phyloP scores from a whole-genome alignment of 768 basidiomycete species.

The Mycena metata region DNA sequence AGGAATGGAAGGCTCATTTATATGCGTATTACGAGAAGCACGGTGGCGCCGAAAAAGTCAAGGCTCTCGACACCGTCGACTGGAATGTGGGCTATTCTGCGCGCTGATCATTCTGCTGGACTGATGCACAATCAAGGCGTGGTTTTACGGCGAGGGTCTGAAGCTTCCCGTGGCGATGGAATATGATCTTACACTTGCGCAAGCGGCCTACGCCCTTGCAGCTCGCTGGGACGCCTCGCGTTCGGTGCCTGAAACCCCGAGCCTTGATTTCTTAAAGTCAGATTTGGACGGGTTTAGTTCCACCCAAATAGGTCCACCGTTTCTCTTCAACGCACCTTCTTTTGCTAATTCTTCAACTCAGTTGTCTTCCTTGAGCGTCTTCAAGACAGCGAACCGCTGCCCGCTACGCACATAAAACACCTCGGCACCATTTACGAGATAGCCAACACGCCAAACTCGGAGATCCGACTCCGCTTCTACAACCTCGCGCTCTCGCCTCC shows the following conservation, averaged over 20 bases:
- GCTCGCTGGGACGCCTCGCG: conserved; percentile 80
- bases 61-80: conserved; percentile 75
- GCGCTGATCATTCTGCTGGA: not conserved
- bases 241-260: conserved; percentile 51
- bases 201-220: conserved; percentile 79
- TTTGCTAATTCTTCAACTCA: conserved; percentile 42
- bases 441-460: conserved; percentile 74
- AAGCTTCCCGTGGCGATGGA: conserved; percentile 80
- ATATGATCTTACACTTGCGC: conserved; percentile 81
- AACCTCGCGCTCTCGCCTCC: conserved; percentile 72
- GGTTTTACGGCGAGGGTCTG: conserved; percentile 86
- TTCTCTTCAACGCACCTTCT: not conserved
- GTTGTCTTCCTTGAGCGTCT: conserved; percentile 90
- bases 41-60: conserved; percentile 71
- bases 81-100: conserved; percentile 73
- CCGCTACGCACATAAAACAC: conserved; percentile 67
- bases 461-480: conserved; percentile 86
- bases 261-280: conserved; percentile 66
- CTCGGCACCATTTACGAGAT: conserved; percentile 69
- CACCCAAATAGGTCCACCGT: conserved; percentile 75
- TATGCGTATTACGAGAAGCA: conserved; percentile 76
- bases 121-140: conserved; percentile 60
- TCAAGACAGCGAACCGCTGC: conserved; percentile 72
- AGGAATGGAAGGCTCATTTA: conserved; percentile 86
- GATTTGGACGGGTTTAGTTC: conserved; percentile 79